A percentile compares a stretch with the other conserved stretches of the same genome.
phyloP scores from a whole-genome alignment of 2,329 filamentous ascomycete species.

The Herpomyces periplanetae region DNA sequence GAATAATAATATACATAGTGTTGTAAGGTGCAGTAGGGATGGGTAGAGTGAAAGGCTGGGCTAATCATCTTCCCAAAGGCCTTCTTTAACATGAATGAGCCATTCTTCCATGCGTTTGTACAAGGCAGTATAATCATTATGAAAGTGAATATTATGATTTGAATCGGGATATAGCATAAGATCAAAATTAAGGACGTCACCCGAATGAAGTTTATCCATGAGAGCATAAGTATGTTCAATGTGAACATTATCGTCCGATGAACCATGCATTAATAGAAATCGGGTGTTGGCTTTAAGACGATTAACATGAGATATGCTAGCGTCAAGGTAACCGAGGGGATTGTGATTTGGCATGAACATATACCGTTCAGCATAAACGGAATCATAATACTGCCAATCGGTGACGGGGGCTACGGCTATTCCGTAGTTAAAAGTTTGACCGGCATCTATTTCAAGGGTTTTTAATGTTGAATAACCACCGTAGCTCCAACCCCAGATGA shows the following conservation, averaged over 20 bases:
- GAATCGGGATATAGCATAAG: conserved; percentile 87
- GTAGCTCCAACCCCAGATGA: conserved; percentile 96
- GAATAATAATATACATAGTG: too few relatives aligned
- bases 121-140: conserved; percentile 66
- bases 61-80: too few relatives aligned
- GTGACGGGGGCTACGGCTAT: conserved; percentile 97
- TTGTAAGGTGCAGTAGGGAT: too few relatives aligned
- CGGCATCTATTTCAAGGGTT: conserved; percentile 61
- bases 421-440: conserved; percentile 65
- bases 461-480: conserved; percentile 85
- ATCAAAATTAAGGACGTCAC: conserved; percentile 60
- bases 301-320: conserved; percentile 29
- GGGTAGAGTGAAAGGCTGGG: too few relatives aligned
- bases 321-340: conserved; percentile 27
- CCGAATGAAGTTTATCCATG: conserved; percentile 48
- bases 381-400: conserved; percentile 81
- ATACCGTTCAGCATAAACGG: conserved; percentile 75
- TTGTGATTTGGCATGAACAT: conserved; percentile 84
- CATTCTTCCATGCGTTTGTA: too few relatives aligned
- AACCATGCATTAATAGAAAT: conserved; percentile 79
- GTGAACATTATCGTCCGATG: conserved; percentile 91
- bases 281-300: conserved; percentile 36
- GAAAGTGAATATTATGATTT: conserved; percentile 76
- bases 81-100: too few relatives aligned
- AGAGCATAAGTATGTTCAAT: conserved; percentile 69